Evolutionary conservation across 78 protist species (phyloP).

Genomic region (Polysphondylium violaceum): DNA sequence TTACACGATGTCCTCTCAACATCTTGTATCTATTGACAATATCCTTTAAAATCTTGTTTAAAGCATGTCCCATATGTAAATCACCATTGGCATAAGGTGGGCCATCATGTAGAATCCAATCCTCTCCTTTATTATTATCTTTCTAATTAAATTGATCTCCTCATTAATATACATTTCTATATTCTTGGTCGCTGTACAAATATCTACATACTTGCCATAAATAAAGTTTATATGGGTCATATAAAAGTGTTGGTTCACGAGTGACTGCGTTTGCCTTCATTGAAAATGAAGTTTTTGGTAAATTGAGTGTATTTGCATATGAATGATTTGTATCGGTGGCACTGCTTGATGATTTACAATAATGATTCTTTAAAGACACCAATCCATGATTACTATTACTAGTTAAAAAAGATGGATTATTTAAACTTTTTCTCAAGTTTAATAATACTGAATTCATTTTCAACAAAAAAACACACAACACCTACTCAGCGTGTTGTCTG

Average conservation of each 20-base stretch:
- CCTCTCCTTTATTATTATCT: constrained; percentile 26
- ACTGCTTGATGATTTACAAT: background rate
- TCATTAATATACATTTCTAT: too few relatives aligned
- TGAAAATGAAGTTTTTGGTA: constrained; percentile 86
- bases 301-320: constrained; percentile 60
- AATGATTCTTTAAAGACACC: too few relatives aligned
- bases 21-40: constrained; percentile 81
- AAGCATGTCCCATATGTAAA: constrained; percentile 90
- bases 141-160: too few relatives aligned
- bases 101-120: constrained; percentile 95
- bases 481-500: too few relatives aligned
- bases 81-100: constrained; percentile 98
- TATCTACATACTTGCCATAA: constrained; percentile 57
- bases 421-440: too few relatives aligned
- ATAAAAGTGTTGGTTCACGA: constrained; percentile 68
- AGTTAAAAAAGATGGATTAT: too few relatives aligned
- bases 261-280: constrained; percentile 85
- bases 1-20: constrained; percentile 79
- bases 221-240: constrained; percentile 62
- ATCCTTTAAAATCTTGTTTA: constrained; percentile 92
- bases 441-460: too few relatives aligned
- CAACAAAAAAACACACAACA: too few relatives aligned
- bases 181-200: background rate
- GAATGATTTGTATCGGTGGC: constrained; percentile 17
- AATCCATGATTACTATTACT: background rate